Base-by-base conservation (phyloP, 2,329 filamentous ascomycete genomes). In the Fusarium lateritium region DNA sequence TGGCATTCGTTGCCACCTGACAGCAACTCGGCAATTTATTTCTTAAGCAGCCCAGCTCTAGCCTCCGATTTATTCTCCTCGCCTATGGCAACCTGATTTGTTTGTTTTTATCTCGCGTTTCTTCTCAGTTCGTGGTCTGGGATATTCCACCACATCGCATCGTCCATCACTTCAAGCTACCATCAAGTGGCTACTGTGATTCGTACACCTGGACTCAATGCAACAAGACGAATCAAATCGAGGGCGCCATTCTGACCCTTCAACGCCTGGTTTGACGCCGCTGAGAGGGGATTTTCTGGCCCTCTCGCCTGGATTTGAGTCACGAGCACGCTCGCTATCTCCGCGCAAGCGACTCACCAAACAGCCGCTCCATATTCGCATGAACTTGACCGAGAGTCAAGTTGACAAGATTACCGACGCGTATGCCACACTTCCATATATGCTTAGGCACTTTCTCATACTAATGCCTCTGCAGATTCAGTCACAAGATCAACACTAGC, bases 351-450 rank as follows among this genome's bases (percentile, higher is more conserved):
- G 77, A 3, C 70, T 72, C 21, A 56, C 69, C 19, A 77, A 80
- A 21, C 79, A 82, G 44, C 80, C 80, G 4, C 75, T 86, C 21
- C 80, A 83, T 39, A 79, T 86, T 31, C 82, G 83, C 24, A 78
- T 86, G 69, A 84, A 84, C 63, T 67, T 86, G 56, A 86, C 83
- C 6, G 82, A 85, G 45, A 80, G 78, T 1, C 83, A 85, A 62
- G 81, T 86, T 78, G 81, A 85, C 57, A 82, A 78, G 61, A 76
- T 86, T 43, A 81, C 84, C 5, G 78, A 82, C 47, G 82, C 79
- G 84, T 85, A 77, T 63, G 82, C 52, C 31, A 33, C 15, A 19
- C 14, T 5, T 50, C 28, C 28, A 31, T 38, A 15, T 7, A 11
- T 7, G 17, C 13, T 17, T 14, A 14, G 8, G 8, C 17, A 17